A percentile compares a stretch with the other conserved stretches of the same genome.
Evolutionary conservation across 2,329 filamentous ascomycete species (phyloP).

Genomic region (Penicillium sp.): DNA sequence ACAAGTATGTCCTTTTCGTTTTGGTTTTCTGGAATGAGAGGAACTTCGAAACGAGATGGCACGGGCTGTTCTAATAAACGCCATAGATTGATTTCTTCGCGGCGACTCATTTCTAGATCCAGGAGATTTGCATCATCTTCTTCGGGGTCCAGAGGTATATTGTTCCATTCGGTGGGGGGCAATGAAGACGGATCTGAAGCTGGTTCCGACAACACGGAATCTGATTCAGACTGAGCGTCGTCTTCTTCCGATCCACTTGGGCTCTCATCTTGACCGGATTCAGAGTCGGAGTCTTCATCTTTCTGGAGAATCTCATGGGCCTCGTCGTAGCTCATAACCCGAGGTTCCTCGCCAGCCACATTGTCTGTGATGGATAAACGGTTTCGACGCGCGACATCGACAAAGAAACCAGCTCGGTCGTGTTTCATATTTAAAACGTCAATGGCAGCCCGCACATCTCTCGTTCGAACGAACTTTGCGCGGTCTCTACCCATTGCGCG

Average conservation of each 20-base stretch:
- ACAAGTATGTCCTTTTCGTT: conserved; percentile 8
- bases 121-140: conserved; percentile 49
- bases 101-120: conserved; percentile 47
- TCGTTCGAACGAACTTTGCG: conserved; percentile 39
- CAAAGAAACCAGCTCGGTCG: conserved; percentile 54
- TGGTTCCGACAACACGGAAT: not conserved
- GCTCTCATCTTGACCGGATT: conserved; percentile 10
- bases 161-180: conserved; percentile 3
- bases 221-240: not conserved
- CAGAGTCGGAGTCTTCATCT: conserved; percentile 12
- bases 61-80: conserved; percentile 36
- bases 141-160: conserved; percentile 34
- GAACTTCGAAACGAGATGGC: conserved; percentile 14
- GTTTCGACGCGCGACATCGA: conserved; percentile 53
- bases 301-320: conserved; percentile 13
- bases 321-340: conserved; percentile 38
- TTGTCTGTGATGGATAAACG: conserved; percentile 50
- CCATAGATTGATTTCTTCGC: conserved; percentile 51
- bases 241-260: conserved; percentile 4
- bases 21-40: conserved; percentile 25
- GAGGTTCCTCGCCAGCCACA: conserved; percentile 22
- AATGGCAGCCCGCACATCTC: conserved; percentile 58
- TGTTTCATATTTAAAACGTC: conserved; percentile 54
- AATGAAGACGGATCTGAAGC: too few species aligned
- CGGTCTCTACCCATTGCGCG: conserved; percentile 31